Conservation (phyloP, 2,329 filamentous ascomycete species). For the Botrytis deweyae region DNA sequence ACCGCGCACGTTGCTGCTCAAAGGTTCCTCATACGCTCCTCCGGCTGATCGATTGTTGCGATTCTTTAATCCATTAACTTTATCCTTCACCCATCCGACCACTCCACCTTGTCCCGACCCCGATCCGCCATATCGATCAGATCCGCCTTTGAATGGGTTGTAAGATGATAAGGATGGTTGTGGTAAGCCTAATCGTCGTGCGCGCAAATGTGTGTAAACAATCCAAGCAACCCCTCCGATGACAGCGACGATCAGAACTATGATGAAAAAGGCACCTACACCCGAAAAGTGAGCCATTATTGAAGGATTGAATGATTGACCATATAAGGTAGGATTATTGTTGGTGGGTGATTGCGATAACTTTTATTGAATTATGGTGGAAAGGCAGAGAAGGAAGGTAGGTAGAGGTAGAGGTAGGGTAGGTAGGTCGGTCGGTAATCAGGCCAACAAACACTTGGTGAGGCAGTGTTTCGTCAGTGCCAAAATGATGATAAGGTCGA, state of each 20-base stretch:
- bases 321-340: background rate
- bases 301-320: constrained; percentile 2
- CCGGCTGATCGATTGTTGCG: constrained; percentile 63
- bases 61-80: constrained; percentile 62
- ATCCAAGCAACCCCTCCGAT: constrained; percentile 63
- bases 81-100: constrained; percentile 70
- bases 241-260: constrained; percentile 63
- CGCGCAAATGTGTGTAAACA: constrained; percentile 69
- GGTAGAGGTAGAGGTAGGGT: too few species aligned
- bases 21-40: constrained; percentile 67
- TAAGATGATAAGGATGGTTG: constrained; percentile 66
- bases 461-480: background rate
- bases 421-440: background rate
- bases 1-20: constrained; percentile 41
- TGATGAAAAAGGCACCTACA: constrained; percentile 70
- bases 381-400: background rate
- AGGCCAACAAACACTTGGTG: constrained; percentile 1
- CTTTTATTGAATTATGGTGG: background rate
- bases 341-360: background rate
- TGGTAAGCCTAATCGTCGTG: constrained; percentile 71
- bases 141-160: constrained; percentile 60
- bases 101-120: constrained; percentile 59
- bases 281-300: constrained; percentile 59
- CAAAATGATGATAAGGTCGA: background rate
- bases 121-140: constrained; percentile 43